These are phyloP conservation scores for Cornus suecica DNA, from an alignment of 148 eudicot species.

Conservation along the genomic window DNA sequence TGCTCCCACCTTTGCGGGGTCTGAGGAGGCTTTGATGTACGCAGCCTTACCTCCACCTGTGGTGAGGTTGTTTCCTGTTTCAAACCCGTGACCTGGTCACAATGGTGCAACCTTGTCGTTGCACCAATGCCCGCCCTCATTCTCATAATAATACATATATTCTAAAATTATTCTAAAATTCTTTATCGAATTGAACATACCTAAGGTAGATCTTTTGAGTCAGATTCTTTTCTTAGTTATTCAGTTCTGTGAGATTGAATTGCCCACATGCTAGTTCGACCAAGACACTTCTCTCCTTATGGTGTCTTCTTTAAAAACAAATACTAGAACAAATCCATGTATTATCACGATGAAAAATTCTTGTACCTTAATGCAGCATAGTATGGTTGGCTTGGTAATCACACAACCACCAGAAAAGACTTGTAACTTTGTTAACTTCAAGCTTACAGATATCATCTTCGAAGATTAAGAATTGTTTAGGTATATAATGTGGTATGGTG, in stretches of 20 bases:
- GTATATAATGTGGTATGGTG: constrained; percentile 9
- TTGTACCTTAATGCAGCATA: background rate
- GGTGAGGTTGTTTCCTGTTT: too few relatives aligned
- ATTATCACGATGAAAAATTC: background rate
- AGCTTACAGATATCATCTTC: background rate
- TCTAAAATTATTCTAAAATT: too few relatives aligned
- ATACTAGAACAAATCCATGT: background rate
- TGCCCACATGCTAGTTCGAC: background rate
- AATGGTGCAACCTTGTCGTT: too few relatives aligned
- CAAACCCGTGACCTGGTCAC: too few relatives aligned
- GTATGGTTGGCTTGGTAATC: constrained; percentile 3
- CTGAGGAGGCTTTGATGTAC: too few relatives aligned
- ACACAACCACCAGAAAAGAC: background rate
- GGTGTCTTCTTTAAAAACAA: background rate
- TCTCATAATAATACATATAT: too few relatives aligned
- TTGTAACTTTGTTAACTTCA: constrained; percentile 1
- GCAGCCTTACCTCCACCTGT: too few relatives aligned
- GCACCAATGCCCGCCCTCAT: too few relatives aligned
- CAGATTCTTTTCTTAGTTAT: background rate
- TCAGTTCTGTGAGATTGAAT: background rate
- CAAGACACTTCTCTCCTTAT: background rate
- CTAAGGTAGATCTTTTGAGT: background rate
- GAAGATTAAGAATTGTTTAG: background rate
- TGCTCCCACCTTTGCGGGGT: too few relatives aligned
- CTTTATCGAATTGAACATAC: background rate